phyloP scores from a whole-genome alignment of 192 early-diverging fungal species.

The Mortierella hygrophila region DNA sequence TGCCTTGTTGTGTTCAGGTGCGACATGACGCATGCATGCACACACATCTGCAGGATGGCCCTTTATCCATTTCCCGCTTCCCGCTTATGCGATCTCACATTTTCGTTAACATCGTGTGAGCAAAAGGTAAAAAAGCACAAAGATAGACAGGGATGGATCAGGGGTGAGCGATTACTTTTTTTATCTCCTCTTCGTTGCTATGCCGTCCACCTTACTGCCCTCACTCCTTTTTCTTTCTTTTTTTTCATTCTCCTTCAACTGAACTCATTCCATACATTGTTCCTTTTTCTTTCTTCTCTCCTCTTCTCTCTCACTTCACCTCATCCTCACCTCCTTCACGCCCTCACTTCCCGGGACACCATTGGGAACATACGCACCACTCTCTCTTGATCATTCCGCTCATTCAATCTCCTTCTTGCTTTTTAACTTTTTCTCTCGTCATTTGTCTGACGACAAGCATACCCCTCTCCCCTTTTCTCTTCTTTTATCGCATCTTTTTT shows the following conservation, averaged over 20 bases:
- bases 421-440: neutral
- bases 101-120: too few species aligned
- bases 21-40: too few species aligned
- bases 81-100: too few species aligned
- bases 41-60: too few species aligned
- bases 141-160: too few species aligned
- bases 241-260: neutral
- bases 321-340: neutral
- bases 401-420: neutral
- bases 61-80: too few species aligned
- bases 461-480: neutral
- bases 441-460: neutral
- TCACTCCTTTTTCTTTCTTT: neutral
- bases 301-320: neutral
- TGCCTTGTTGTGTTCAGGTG: too few species aligned
- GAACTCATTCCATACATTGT: neutral
- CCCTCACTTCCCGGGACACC: neutral
- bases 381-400: neutral
- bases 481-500: neutral
- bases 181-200: too few species aligned
- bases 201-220: too few species aligned
- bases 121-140: too few species aligned
- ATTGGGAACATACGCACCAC: neutral
- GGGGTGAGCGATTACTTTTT: too few species aligned
- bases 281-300: neutral